Evolutionary conservation across 352 stramenopile species (phyloP), one percentile per base, ranked within the genome.

Genomic region (Pythium insidiosum): DNA sequence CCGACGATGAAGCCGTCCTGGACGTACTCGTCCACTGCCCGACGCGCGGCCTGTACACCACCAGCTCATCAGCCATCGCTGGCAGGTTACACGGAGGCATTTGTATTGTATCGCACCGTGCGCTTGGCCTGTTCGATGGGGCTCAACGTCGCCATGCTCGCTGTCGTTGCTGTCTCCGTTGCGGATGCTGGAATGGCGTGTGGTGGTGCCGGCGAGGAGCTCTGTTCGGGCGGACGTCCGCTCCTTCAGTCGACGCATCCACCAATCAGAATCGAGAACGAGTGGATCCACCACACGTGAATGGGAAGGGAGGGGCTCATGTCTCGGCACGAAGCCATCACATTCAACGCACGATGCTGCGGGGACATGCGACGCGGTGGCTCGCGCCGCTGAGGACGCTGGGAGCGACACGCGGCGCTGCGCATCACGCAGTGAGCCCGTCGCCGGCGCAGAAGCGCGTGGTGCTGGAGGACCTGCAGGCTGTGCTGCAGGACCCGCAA

Each of bases 1-100:
- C 96, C 96, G 47, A 99, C 94, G 28, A 98, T 75, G 85, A 98
- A 98, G 26, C 95, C 95, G 59, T 85, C 89, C 33, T 71, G 61
- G 16, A 97, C 84, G 59, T 91, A 96, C 59, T 97, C 90, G 55
- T 97, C 89, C 48, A 97, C 84, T 13, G 88, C 85, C 43, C 82
- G 68, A 26, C 78, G 79, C 20, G 84, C 84, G 10, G 82, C 82
- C 77, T 90, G 41, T 31, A 21, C 37, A 38, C 19, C 11, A 38
- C 22, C 43, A 38, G 4, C 36, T 43, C 13, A 31, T 61, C 6
- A 38, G 7, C 21, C 4, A 37, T 5, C 43, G 18, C 18, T n/a
- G n/a, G n/a, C n/a, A n/a, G n/a, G n/a, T n/a, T 4, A 12, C 30
- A 25, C n/a, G 38, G 23, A 25, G 23, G 35, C 10, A 13, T 7